These are phyloP conservation scores for Sinapis alba DNA, from an alignment of 441 rosid species.

Conservation along the genomic window DNA sequence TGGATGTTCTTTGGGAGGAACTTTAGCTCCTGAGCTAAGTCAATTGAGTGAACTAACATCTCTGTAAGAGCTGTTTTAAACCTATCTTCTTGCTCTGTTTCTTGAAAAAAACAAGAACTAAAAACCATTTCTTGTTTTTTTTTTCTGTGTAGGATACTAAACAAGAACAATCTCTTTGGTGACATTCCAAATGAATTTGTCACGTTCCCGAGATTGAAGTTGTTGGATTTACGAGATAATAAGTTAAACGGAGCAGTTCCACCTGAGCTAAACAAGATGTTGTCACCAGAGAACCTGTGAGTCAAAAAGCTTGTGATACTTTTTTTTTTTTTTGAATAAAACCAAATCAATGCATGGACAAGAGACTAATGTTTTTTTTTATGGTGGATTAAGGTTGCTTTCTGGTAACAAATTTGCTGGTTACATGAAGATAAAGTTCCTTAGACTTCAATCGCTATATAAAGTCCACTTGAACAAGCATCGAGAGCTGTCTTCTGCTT, in stretches of 20 bases:
- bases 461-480: conserved; percentile 55
- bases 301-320: conserved; percentile 28
- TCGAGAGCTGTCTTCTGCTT: conserved; percentile 29
- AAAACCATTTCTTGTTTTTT: conserved; percentile 20
- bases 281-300: conserved; percentile 63
- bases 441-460: conserved; percentile 51
- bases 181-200: conserved; percentile 66
- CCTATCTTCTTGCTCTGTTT: conserved; percentile 14
- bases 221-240: conserved; percentile 71
- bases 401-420: conserved; percentile 60
- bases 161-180: conserved; percentile 59
- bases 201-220: conserved; percentile 50
- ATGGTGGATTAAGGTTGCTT: conserved; percentile 55
- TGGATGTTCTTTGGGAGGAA: conserved; percentile 61
- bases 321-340: background rate
- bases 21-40: conserved; percentile 68
- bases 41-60: conserved; percentile 59
- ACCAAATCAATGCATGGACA: conserved; percentile 11
- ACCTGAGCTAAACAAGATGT: conserved; percentile 45
- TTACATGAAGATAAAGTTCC: conserved; percentile 44
- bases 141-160: conserved; percentile 47
- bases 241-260: conserved; percentile 70
- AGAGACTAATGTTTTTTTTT: background rate
- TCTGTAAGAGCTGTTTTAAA: conserved; percentile 54
- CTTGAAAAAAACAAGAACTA: background rate